Evolutionary conservation across 2,329 filamentous ascomycete species (phyloP), one percentile per base, ranked within the genome.

Genomic region (Talaromyces marneffei): DNA sequence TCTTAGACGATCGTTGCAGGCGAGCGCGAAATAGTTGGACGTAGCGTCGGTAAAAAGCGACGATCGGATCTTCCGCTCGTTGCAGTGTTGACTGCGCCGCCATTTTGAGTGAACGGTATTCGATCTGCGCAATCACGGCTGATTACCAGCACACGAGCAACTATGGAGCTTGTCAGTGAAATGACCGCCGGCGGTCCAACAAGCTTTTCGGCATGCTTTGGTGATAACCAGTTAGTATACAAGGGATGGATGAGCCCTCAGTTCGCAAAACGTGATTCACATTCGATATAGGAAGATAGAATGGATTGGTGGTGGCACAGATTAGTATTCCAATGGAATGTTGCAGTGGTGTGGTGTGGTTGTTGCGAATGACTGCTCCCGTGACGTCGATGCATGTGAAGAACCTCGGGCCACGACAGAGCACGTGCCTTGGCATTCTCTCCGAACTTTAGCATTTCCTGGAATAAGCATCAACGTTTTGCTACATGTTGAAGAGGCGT

Each of bases 41-140:
- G 70, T 85, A 83, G 65, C 77, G 76, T 46, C 75, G 71, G 65
- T 82, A 81, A 60, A 91, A 84, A 46, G 80, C 79, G 35, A 85
- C 81, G 70, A 92, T 79, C 69, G 87, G 84, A 75, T 89, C 86
- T 74, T 89, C 84, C 67, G 85, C 64, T 67, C 82, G 80, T 66
- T 86, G 86, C 68, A 97, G 82, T 4, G 89, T 96, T 60, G 93
- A 97, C 79, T 96, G 92, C 65, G 83, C 88, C 65, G 91, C 90
- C 93, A 97, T 97, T 20, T n/a, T 29, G 39, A 53, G 31, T 18
- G 23, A 29, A 29, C 6, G 25, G 4, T 18, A 20, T 46, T 35
- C 29, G 25, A 29, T 16, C 6, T 10, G 12, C 27, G 57, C 57
- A 52, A n/a, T 25, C 40, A 44, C 40, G 40, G 12, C 20, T 44